phyloP scores from a whole-genome alignment of 78 protist species.

The Cyanophora paradoxa region DNA sequence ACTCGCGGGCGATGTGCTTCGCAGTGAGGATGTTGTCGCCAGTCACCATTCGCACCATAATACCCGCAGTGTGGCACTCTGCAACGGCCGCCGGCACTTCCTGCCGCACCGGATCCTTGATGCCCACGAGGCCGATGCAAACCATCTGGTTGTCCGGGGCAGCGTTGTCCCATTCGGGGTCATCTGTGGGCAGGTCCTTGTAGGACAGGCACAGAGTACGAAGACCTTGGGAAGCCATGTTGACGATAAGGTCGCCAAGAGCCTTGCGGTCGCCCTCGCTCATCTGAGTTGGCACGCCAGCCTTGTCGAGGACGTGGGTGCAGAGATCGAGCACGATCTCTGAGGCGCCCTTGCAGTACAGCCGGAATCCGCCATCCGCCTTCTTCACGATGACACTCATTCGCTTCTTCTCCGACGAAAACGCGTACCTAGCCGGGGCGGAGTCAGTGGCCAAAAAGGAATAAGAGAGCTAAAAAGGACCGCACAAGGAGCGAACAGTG shows the following conservation, averaged over 20 bases:
- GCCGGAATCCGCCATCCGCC: no score
- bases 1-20: constrained; percentile 76
- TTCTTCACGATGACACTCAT: constrained; percentile 3
- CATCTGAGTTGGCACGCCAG: no score
- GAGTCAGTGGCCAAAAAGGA: no score
- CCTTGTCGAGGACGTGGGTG: no score
- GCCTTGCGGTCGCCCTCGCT: constrained; percentile 6
- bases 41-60: constrained; percentile 94
- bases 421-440: no score
- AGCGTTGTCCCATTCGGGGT: no score
- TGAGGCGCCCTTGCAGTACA: constrained; percentile 83
- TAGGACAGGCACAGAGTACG: constrained; percentile 74
- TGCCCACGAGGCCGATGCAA: constrained; percentile 68
- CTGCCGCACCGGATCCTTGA: constrained; percentile 61
- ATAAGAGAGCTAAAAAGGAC: no score
- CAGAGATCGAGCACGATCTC: constrained; percentile 71
- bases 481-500: no score
- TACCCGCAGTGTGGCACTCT: constrained; percentile 83
- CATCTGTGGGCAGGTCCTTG: constrained; percentile 30
- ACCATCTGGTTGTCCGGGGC: no score
- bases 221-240: no score
- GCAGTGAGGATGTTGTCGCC: constrained; percentile 97
- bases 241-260: constrained; percentile 30
- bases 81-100: constrained; percentile 80
- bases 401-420: constrained; percentile 18